Conservation (phyloP, 208 protist species). For the Leishmania arabica region DNA sequence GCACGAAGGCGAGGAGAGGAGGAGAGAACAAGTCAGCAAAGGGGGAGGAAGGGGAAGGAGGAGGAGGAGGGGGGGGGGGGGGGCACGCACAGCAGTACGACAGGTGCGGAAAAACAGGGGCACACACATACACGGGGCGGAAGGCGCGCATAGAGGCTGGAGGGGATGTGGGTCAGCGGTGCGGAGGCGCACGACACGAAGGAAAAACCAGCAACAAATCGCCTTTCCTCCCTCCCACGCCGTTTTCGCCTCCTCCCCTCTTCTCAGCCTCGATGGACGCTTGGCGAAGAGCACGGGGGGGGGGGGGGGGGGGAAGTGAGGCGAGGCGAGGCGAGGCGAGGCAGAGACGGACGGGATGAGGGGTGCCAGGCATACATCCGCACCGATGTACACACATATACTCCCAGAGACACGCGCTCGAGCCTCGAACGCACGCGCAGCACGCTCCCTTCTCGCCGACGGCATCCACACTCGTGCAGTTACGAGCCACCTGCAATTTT, state of each 20-base stretch:
- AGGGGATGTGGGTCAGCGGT: no score
- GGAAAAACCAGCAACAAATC: no score
- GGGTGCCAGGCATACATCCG: neutral
- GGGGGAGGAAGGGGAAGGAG: neutral
- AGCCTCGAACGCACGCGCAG: neutral
- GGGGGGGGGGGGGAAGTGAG: no score
- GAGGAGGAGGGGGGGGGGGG: no score
- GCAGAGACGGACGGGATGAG: neutral
- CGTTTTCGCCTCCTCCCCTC: neutral
- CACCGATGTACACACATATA: neutral
- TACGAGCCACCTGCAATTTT: neutral
- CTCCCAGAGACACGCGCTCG: neutral
- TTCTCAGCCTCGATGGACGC: neutral
- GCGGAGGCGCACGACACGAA: no score
- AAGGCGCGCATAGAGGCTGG: no score
- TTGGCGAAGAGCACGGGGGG: neutral
- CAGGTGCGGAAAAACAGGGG: no score
- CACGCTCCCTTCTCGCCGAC: neutral
- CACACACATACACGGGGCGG: no score
- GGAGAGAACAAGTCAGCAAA: neutral
- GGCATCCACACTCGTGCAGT: neutral
- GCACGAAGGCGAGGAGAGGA: neutral
- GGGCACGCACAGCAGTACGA: no score
- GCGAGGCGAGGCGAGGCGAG: neutral
- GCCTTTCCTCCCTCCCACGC: neutral